These are phyloP conservation scores for Cladosporium oxysporum DNA, from an alignment of 2,329 filamentous ascomycete species.

Conservation along the genomic window DNA sequence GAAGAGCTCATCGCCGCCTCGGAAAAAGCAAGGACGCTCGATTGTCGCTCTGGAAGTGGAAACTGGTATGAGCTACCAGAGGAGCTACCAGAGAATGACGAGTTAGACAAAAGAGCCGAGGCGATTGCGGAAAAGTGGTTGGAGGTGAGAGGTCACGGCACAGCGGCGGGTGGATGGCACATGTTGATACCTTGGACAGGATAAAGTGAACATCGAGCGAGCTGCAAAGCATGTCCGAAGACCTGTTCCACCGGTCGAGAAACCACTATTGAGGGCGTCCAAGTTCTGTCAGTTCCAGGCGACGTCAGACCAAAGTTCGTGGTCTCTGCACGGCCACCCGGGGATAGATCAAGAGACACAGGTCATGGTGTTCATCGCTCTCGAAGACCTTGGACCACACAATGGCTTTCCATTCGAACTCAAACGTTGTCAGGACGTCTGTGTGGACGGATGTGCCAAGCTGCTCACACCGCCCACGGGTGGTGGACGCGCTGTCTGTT, in stretches of 20 bases:
- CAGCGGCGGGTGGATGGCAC: not conserved
- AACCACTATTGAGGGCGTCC: not conserved
- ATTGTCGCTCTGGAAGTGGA: not conserved
- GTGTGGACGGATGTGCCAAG: no score
- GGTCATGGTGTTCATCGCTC: no score
- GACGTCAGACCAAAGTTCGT: not conserved
- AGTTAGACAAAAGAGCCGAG: not conserved
- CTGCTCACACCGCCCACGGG: no score
- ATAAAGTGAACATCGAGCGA: not conserved
- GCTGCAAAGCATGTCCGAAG: conserved; percentile 6
- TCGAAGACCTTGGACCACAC: no score
- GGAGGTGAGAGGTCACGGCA: conserved; percentile 3
- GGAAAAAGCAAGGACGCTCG: not conserved
- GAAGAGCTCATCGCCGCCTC: not conserved
- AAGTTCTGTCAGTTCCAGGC: conserved; percentile 6
- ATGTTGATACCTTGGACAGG: conserved; percentile 4
- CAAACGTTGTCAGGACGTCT: no score
- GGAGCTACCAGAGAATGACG: conserved; percentile 11
- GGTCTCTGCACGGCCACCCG: not conserved
- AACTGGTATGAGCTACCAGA: no score
- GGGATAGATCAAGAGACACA: no score
- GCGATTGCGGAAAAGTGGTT: conserved; percentile 3
- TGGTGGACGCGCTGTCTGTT: no score
- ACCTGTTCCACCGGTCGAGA: not conserved
- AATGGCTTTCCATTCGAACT: no score